Base-by-base conservation (phyloP, 1,284 basidiomycete genomes). In the Vanrija pseudolonga region DNA sequence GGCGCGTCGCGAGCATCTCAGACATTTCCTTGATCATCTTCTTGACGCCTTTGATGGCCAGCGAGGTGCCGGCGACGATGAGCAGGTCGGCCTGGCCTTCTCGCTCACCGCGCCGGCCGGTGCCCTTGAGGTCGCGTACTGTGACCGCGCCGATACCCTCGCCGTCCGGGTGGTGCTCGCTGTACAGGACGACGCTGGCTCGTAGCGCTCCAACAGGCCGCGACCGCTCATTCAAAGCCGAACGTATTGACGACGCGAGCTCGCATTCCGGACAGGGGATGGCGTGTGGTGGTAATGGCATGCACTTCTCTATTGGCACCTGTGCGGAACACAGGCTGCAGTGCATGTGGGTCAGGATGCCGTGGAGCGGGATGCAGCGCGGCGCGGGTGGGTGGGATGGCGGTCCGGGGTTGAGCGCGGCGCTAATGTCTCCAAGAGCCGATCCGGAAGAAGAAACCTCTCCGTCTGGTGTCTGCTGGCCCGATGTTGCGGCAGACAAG, bases 11-110 rank as follows among this genome's bases (percentile, higher is more conserved):
- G 26, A 89, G 84, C 11, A 88, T 87, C 74, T 90, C 92, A 26
- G 89, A 82, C 73, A 96, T 90, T 73, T 96, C 91, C 58, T 90
- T 84, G 26, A 95, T 90, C 69, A 97, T 89, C 60, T 89, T 81
- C 76, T 95, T 96, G 47, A 93, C 94, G 11, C 93, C 93, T 2
- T 90, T 91, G 9, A 97, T 89, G 61, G 86, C 84, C 52, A 97
- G 78, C 68, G 87, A 90, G 45, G 93, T 96, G 36, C 93, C 93
- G 15, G 90, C 91, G 9, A 97, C 93, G 47, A 97, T 78, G 44
- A 97, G 78, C 45, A 94, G 76, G 76, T 97, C 93, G 12, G 68
- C 63, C 28, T 66, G 63, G 39, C 65, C 68, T 44, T 72, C 65
- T 53, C 64, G 60, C 55, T 67, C 57, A 2, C 59, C 63, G 15